These are phyloP conservation scores for Kokia cookei DNA, from an alignment of 441 rosid genomes.

Conservation along the genomic window DNA sequence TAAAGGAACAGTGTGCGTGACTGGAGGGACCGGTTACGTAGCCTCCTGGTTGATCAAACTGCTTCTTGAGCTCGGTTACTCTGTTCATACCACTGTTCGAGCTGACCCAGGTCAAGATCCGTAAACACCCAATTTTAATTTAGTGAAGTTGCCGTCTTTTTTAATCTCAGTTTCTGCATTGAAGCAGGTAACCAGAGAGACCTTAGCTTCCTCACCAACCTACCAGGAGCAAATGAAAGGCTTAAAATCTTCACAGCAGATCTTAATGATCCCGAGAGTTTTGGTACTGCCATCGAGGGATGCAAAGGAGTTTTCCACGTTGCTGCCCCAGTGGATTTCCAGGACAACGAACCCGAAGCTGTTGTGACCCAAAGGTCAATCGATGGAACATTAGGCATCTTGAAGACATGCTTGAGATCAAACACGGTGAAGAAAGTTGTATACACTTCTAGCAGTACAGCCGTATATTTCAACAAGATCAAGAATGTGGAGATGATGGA, in stretches of 20 bases:
- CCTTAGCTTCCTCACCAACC: not conserved
- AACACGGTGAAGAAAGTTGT: constrained; percentile 32
- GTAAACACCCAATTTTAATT: too few relatives aligned
- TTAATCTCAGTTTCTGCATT: too few relatives aligned
- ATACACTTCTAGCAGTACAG: constrained; percentile 22
- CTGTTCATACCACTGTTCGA: constrained; percentile 17
- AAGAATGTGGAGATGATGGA: constrained; percentile 16
- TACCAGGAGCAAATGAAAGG: not conserved
- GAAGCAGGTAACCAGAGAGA: not conserved
- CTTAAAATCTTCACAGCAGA: not conserved
- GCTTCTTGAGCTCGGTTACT: constrained; percentile 1
- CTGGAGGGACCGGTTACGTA: not conserved
- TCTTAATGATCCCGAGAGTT: constrained; percentile 21
- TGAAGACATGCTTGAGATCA: constrained; percentile 27
- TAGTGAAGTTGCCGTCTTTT: too few relatives aligned
- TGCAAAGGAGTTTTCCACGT: constrained; percentile 28
- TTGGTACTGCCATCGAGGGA: constrained; percentile 16
- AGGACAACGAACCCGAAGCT: not conserved
- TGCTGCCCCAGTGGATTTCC: constrained; percentile 23
- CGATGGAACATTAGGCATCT: constrained; percentile 32
- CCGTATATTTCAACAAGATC: not conserved
- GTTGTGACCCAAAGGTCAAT: constrained; percentile 33
- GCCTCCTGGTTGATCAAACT: constrained; percentile 4
- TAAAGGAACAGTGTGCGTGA: not conserved
- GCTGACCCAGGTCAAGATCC: constrained; percentile 1